These are phyloP conservation scores for Prunus kanzakura DNA, from an alignment of 306 rosid genomes.

Conservation along the genomic window DNA sequence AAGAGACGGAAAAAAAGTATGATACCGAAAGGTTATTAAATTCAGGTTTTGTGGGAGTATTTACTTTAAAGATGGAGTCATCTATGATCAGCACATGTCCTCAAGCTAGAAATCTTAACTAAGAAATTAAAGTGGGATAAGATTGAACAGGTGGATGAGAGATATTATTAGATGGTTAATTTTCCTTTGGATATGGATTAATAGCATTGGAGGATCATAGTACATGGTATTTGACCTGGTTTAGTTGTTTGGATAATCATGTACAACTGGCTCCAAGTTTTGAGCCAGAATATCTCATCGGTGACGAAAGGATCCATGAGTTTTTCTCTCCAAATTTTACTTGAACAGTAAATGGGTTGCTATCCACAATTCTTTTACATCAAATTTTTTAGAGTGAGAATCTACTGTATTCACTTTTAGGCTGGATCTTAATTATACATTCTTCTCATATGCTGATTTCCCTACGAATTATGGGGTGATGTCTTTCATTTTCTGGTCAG, in stretches of 20 bases:
- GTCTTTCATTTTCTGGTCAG: neutral
- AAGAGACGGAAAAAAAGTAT: neutral
- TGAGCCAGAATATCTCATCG: neutral
- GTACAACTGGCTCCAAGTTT: neutral
- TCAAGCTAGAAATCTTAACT: neutral
- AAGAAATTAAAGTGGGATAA: neutral
- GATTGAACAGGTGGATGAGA: neutral
- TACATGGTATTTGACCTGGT: neutral
- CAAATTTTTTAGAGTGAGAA: neutral
- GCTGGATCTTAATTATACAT: neutral
- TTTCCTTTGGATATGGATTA: neutral
- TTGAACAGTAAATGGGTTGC: conserved; percentile 5
- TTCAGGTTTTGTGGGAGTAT: neutral
- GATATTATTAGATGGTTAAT: neutral
- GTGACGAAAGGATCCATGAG: neutral
- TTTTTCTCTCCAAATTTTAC: neutral
- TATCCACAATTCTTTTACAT: neutral
- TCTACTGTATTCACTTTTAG: neutral
- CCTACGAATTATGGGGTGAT: neutral
- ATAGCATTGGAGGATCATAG: neutral
- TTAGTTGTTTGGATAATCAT: neutral
- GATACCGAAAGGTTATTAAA: conserved; percentile 20
- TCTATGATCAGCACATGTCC: neutral
- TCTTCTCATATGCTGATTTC: neutral
- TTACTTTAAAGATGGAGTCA: neutral